Evolutionary conservation across 2,329 filamentous ascomycete genomes (phyloP).

Genomic region (Aspergillus persii): DNA sequence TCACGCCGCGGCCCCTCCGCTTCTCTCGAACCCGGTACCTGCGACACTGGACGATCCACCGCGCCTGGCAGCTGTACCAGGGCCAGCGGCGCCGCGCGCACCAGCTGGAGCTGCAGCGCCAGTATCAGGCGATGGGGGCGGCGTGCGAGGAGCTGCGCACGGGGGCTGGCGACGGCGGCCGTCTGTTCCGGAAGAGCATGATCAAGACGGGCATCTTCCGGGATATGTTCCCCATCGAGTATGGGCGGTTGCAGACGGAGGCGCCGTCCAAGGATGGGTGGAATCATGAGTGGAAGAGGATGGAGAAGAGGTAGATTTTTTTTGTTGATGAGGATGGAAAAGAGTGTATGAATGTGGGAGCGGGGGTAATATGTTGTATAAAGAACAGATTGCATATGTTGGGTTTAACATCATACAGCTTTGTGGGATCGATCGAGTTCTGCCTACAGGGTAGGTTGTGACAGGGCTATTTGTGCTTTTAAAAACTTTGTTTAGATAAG

Average conservation of each 20-base stretch:
- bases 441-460: too few species aligned
- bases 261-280: slow-evolving; percentile 75
- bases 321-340: slow-evolving; percentile 2
- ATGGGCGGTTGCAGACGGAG: slow-evolving; percentile 71
- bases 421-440: too few species aligned
- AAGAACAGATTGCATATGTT: too few species aligned
- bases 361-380: too few species aligned
- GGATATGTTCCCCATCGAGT: slow-evolving; percentile 83
- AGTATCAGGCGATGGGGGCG: slow-evolving; percentile 76
- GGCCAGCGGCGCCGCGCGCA: slow-evolving; percentile 64
- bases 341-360: neutral
- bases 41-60: slow-evolving; percentile 98
- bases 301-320: slow-evolving; percentile 20
- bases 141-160: slow-evolving; percentile 81
- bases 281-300: slow-evolving; percentile 88
- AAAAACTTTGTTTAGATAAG: neutral
- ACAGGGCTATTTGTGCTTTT: neutral
- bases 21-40: slow-evolving; percentile 85
- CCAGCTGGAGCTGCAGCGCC: slow-evolving; percentile 70
- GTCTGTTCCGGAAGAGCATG: slow-evolving; percentile 83
- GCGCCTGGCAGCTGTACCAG: slow-evolving; percentile 83
- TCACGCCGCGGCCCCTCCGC: slow-evolving; percentile 73
- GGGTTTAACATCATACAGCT: too few species aligned
- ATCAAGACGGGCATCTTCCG: slow-evolving; percentile 82
- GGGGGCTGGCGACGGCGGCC: slow-evolving; percentile 49